phyloP scores from a whole-genome alignment of 2,329 filamentous ascomycete species.

The Cryphonectria nitschkei region DNA sequence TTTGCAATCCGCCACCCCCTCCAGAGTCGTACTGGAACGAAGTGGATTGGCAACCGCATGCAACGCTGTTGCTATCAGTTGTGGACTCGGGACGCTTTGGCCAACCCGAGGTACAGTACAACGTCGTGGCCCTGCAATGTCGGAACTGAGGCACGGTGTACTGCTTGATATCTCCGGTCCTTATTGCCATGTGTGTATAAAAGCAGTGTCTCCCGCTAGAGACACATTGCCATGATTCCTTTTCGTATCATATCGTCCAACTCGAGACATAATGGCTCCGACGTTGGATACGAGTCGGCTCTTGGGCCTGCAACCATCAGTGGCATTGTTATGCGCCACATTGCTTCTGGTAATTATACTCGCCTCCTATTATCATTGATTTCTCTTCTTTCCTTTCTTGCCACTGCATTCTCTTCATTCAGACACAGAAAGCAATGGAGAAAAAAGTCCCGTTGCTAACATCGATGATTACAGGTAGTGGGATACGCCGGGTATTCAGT shows the following conservation, averaged over 20 bases:
- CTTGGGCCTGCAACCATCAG: not conserved
- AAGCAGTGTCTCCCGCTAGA: not conserved
- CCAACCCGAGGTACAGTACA: not conserved
- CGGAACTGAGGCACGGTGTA: not conserved
- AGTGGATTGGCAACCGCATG: too few relatives aligned
- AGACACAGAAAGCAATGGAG: too few relatives aligned
- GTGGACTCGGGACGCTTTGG: too few relatives aligned
- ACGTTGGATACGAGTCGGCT: not conserved
- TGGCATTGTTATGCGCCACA: not conserved
- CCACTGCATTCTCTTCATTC: not conserved
- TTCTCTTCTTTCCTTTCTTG: too few relatives aligned
- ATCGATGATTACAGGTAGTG: not conserved
- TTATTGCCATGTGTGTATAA: not conserved
- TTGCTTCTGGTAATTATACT: not conserved
- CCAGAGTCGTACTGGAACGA: too few relatives aligned
- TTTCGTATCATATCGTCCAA: not conserved
- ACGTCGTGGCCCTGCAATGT: not conserved
- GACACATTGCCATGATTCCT: not conserved
- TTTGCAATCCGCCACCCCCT: not conserved
- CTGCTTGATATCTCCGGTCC: not conserved
- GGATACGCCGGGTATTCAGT: conserved; percentile 13
- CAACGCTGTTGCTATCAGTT: too few relatives aligned
- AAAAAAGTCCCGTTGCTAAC: not conserved
- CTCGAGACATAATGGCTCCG: not conserved
- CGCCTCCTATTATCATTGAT: too few relatives aligned